Conservation (phyloP, 139 green algal genomes). For the Chlorella sorokiniana region DNA sequence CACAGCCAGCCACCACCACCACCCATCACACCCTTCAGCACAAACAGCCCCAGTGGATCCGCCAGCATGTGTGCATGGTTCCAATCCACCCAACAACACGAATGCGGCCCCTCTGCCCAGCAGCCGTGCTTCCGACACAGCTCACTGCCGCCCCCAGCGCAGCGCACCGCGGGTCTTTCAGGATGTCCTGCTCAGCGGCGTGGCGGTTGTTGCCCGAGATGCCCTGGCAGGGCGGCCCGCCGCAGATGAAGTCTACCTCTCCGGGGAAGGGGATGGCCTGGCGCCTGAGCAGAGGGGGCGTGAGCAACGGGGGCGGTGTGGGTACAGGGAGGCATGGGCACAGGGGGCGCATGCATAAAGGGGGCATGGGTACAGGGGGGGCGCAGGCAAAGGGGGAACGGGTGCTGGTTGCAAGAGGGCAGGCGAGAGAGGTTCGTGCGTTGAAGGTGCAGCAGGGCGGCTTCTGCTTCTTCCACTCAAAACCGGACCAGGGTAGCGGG, state of each 20-base stretch:
- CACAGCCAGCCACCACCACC: too few species aligned
- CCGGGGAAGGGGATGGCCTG: conserved; percentile 54
- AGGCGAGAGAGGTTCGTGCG: too few species aligned
- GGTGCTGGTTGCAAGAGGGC: too few species aligned
- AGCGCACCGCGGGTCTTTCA: conserved; percentile 49
- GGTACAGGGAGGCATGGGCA: conserved; percentile 16
- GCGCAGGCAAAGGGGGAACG: background rate
- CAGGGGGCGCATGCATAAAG: conserved; percentile 9
- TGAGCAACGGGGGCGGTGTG: background rate
- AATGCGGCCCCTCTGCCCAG: too few species aligned
- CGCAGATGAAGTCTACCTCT: conserved; percentile 73
- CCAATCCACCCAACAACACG: background rate
- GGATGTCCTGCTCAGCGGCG: conserved; percentile 48
- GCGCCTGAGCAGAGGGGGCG: background rate
- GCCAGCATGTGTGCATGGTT: background rate
- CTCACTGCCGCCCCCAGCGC: background rate
- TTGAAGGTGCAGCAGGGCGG: too few species aligned
- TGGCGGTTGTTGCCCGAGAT: conserved; percentile 78
- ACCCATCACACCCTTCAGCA: too few species aligned
- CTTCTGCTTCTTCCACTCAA: too few species aligned
- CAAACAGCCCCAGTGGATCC: background rate
- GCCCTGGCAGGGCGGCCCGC: conserved; percentile 83
- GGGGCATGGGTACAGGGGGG: background rate
- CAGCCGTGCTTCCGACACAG: too few species aligned
- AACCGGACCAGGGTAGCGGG: too few species aligned